Conservation (phyloP, 78 protist species). For the Blattamonas nauphoetae region DNA sequence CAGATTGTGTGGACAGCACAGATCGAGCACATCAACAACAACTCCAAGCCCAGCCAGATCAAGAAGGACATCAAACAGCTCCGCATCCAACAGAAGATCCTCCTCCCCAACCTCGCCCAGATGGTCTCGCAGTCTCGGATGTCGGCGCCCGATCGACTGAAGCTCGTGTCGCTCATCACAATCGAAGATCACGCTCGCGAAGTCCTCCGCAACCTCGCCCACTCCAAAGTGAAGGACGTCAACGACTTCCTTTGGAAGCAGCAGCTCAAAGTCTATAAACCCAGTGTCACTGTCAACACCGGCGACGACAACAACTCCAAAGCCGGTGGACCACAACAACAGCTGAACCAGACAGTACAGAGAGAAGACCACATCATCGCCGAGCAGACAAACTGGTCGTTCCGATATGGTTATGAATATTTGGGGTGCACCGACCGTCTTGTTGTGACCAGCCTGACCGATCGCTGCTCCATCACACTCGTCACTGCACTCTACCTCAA, state of each 20-base stretch:
- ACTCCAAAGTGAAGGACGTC: neutral
- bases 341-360: too few relatives aligned
- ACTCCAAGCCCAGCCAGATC: constrained; percentile 17
- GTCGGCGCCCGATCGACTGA: constrained; percentile 31
- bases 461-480: constrained; percentile 76
- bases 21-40: constrained; percentile 22
- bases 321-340: too few relatives aligned
- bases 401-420: constrained; percentile 64
- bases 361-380: constrained; percentile 19
- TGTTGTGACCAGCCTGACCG: constrained; percentile 76
- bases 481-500: constrained; percentile 63
- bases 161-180: constrained; percentile 64
- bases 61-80: constrained; percentile 17
- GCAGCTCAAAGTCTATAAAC: too few relatives aligned
- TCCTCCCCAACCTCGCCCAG: constrained; percentile 28
- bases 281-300: too few relatives aligned
- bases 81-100: constrained; percentile 31
- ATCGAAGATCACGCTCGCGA: constrained; percentile 77
- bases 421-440: constrained; percentile 67
- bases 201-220: constrained; percentile 47
- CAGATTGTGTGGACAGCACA: constrained; percentile 62
- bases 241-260: constrained; percentile 59
- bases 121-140: constrained; percentile 40
- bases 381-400: constrained; percentile 42
- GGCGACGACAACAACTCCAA: too few relatives aligned